Evolutionary conservation across 2,329 filamentous ascomycete species (phyloP), one percentile per base, ranked within the genome.

Genomic region (Nakataea oryzae): DNA sequence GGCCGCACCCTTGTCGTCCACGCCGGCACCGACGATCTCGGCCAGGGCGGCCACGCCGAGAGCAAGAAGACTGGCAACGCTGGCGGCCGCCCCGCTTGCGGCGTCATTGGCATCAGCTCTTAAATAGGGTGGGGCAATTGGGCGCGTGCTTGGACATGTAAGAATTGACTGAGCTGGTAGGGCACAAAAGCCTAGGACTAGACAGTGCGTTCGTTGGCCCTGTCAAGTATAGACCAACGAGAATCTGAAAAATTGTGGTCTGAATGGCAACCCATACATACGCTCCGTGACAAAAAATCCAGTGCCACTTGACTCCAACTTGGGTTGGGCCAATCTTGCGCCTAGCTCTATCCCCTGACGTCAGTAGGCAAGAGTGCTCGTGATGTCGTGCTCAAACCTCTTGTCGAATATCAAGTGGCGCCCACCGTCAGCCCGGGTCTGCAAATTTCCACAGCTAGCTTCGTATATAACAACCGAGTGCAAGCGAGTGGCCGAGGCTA

Each of bases 31-130:
- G 95, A 99, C 75, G 95, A 99, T 74, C 91, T 99, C 67, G 95
- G 95, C 78, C 90, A 90, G 84, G 92, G 92, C 72, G 90, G 80
- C 70, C 87, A 90, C 80, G 91, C 93, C 80, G 92, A 97, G 83
- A 96, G 91, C 73, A 91, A 96, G 83, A 97, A 96, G 88, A 99
- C 95, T 68, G 95, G 95, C 69, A 99, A 97, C 76, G 95, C 95
- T 74, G 95, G 95, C 72, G 77, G 81, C 70, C 91, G 95, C 74
- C 95, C 95, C 74, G 95, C 95, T 75, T 99, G 95, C 80, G 95
- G 95, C 81, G 92, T 96, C 74, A 96, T 96, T 76, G 91, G 91
- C 70, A 95, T 96, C 80, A 86, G 90, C 73, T 80, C 82, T 74
- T 92, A 90, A 81, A 60, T 50, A 24, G 27, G 57, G 34, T 24